Conservation (phyloP, 371 early-diverging fungal genomes). For the Rhizopus stolonifer region DNA sequence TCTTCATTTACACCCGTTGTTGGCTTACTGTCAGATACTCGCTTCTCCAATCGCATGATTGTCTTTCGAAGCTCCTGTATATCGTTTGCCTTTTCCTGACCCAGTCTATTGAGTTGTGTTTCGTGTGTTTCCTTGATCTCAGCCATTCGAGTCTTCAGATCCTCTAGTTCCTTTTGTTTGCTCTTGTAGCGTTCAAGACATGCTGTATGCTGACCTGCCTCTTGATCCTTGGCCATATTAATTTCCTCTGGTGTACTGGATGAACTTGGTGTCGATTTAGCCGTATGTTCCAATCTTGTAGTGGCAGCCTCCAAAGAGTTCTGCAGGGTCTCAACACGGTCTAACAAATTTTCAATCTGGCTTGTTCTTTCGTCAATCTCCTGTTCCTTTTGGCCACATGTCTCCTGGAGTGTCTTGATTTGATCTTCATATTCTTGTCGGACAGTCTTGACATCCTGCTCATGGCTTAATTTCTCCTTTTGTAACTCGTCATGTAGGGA, state of each 20-base stretch:
- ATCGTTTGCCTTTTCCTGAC: conserved; percentile 37
- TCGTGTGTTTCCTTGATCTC: conserved; percentile 33
- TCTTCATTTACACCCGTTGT: conserved; percentile 8
- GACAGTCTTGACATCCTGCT: conserved; percentile 8
- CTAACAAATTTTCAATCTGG: conserved; percentile 29
- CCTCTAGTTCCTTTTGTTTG: conserved; percentile 32
- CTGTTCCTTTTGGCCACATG: conserved; percentile 14
- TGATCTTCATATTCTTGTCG: conserved; percentile 11
- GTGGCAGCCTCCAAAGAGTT: conserved; percentile 43
- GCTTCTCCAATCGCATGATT: conserved; percentile 12
- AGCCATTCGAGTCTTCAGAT: conserved; percentile 23
- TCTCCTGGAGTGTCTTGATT: conserved; percentile 7
- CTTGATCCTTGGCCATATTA: neutral
- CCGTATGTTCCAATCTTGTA: conserved; percentile 30
- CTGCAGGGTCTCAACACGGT: conserved; percentile 38
- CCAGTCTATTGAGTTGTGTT: conserved; percentile 26
- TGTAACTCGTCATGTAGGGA: conserved; percentile 23
- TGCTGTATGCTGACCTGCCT: conserved; percentile 11
- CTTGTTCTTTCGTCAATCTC: conserved; percentile 25
- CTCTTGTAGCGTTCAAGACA: conserved; percentile 26
- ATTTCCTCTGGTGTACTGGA: conserved; percentile 13
- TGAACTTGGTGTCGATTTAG: conserved; percentile 17
- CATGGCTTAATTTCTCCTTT: conserved; percentile 16
- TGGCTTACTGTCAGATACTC: neutral
- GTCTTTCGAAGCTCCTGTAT: conserved; percentile 18